These are phyloP conservation scores for Neodidymelliopsis sp. DNA, from an alignment of 2,329 filamentous ascomycete species.

Conservation along the genomic window DNA sequence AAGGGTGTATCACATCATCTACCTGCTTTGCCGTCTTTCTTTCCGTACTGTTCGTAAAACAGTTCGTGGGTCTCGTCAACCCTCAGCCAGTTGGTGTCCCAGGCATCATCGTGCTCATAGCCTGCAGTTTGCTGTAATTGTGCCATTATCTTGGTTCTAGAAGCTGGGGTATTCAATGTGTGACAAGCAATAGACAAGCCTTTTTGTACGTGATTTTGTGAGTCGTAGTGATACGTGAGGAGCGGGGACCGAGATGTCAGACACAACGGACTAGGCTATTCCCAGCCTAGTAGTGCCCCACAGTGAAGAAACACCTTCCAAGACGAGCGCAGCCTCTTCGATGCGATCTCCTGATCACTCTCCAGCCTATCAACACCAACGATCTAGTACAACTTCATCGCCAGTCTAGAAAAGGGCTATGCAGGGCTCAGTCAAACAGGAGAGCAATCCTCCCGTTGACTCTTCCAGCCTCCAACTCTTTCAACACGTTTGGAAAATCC, in stretches of 20 bases:
- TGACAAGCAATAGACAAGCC: background rate
- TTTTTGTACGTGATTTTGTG: slow-evolving; percentile 4
- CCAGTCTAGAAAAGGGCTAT: too few species aligned
- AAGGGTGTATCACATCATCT: background rate
- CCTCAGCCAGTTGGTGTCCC: slow-evolving; percentile 41
- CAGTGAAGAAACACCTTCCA: slow-evolving; percentile 12
- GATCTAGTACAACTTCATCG: too few species aligned
- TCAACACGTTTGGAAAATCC: slow-evolving; percentile 27
- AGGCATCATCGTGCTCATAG: slow-evolving; percentile 46
- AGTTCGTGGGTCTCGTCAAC: slow-evolving; percentile 48
- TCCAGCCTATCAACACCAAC: too few species aligned
- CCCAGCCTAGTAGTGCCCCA: background rate
- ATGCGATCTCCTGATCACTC: background rate
- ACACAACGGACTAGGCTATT: background rate
- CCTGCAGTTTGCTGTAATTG: slow-evolving; percentile 25
- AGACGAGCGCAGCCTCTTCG: background rate
- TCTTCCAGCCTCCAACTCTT: slow-evolving; percentile 25
- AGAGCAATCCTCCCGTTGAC: slow-evolving; percentile 26
- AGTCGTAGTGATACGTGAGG: slow-evolving; percentile 4
- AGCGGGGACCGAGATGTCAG: slow-evolving; percentile 1
- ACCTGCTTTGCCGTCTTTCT: slow-evolving; percentile 50
- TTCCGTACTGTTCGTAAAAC: slow-evolving; percentile 52
- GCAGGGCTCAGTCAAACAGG: slow-evolving; percentile 16
- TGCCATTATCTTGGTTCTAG: slow-evolving; percentile 6
- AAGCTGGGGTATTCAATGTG: too few species aligned